Evolutionary conservation across 805 yeast genomes (phyloP).

Genomic region (Sugiyamaella qingdaonensis): DNA sequence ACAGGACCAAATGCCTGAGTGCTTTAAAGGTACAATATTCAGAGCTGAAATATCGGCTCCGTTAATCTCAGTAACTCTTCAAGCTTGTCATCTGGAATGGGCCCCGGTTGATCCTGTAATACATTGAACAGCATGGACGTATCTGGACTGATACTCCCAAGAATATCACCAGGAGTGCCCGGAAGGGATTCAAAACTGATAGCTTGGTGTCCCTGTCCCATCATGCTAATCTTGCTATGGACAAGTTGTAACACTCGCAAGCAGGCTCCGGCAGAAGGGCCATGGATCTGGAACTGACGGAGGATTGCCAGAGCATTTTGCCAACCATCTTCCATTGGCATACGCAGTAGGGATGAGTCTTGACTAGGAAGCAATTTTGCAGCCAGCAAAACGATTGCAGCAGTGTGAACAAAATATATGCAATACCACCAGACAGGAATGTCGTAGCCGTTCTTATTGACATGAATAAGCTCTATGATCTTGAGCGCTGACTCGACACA

Average conservation of each 20-base stretch:
- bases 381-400: slow-evolving; percentile 26
- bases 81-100: slow-evolving; percentile 4
- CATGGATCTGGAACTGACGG: slow-evolving; percentile 5
- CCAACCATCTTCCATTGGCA: slow-evolving; percentile 7
- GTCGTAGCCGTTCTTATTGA: slow-evolving; percentile 2
- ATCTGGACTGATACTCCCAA: background rate
- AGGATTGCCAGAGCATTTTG: slow-evolving; percentile 6
- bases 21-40: background rate
- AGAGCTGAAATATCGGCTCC: background rate
- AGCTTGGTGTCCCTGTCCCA: background rate
- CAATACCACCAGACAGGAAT: slow-evolving; percentile 27
- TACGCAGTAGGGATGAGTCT: background rate
- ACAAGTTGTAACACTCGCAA: slow-evolving; percentile 4
- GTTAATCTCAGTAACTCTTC: slow-evolving; percentile 3
- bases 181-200: background rate
- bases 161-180: background rate
- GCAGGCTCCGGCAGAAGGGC: slow-evolving; percentile 3
- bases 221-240: background rate
- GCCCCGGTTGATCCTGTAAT: slow-evolving; percentile 3
- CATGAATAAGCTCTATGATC: slow-evolving; percentile 12
- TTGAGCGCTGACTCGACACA: slow-evolving; percentile 16
- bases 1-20: no score
- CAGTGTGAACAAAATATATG: slow-evolving; percentile 23
- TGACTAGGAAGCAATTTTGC: slow-evolving; percentile 22
- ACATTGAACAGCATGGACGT: background rate